Evolutionary conservation across 2,329 filamentous ascomycete species (phyloP).

Genomic region (Ophiostoma quercus): DNA sequence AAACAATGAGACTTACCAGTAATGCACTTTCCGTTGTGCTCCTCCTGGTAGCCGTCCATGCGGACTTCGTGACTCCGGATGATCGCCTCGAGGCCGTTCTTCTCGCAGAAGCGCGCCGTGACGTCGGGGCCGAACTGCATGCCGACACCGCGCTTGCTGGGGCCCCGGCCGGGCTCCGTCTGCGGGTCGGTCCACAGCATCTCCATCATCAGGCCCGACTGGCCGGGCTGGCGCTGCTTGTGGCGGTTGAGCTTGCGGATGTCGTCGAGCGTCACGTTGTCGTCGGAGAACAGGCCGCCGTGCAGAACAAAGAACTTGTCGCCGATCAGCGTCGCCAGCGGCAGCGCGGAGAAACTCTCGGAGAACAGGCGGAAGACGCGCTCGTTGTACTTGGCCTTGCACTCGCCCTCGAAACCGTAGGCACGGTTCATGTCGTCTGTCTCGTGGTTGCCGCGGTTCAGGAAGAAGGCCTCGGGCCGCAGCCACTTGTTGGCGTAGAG

Average conservation of each 20-base stretch:
- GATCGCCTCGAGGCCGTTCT: conserved; percentile 87
- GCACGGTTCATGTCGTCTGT: conserved; percentile 99
- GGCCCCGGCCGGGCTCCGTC: conserved; percentile 74
- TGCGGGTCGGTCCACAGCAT: conserved; percentile 99
- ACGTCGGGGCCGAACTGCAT: conserved; percentile 96
- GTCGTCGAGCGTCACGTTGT: conserved; percentile 85
- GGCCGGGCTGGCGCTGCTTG: conserved; percentile 56
- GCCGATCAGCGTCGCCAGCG: conserved; percentile 86
- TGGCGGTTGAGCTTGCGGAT: conserved; percentile 56
- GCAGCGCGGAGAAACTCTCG: conserved; percentile 91
- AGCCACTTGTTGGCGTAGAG: conserved; percentile 98
- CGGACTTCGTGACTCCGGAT: conserved; percentile 97
- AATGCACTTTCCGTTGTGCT: conserved; percentile 92
- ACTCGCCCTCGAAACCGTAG: conserved; percentile 97
- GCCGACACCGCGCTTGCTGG: conserved; percentile 93
- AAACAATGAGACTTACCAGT: conserved; percentile 56
- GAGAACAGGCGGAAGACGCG: conserved; percentile 93
- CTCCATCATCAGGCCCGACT: conserved; percentile 97
- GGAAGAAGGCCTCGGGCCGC: conserved; percentile 78
- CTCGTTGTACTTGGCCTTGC: conserved; percentile 96
- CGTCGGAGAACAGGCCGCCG: conserved; percentile 92
- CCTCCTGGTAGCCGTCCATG: conserved; percentile 98
- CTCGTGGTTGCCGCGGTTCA: conserved; percentile 97
- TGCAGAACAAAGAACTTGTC: conserved; percentile 88
- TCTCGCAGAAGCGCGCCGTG: conserved; percentile 93